Conservation (phyloP, 106 monocot species). For the Triglochin maritima region DNA sequence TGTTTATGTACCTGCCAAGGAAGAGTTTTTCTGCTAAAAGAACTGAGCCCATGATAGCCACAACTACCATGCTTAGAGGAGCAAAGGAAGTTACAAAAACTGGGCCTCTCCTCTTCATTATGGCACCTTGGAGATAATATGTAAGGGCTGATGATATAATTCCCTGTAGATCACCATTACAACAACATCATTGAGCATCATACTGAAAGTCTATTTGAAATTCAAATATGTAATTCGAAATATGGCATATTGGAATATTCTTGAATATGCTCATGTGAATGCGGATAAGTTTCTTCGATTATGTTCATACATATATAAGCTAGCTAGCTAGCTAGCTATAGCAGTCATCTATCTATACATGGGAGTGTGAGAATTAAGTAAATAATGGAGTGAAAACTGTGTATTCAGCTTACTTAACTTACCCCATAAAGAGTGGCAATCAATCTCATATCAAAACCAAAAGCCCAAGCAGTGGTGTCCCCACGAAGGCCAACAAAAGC, state of each 20-base stretch:
- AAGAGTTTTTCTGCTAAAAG: constrained; percentile 12
- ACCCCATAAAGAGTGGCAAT: constrained; percentile 16
- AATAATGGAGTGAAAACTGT: too few species aligned
- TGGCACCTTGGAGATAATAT: constrained; percentile 69
- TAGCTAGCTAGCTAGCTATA: too few species aligned
- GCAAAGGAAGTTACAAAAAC: constrained; percentile 67
- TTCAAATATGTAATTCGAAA: too few species aligned
- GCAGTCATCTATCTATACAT: too few species aligned
- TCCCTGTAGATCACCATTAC: constrained; percentile 17
- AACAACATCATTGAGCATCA: too few species aligned
- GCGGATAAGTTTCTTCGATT: too few species aligned
- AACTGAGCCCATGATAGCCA: constrained; percentile 75
- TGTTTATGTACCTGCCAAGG: too few species aligned
- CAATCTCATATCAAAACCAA: constrained; percentile 15
- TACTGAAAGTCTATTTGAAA: too few species aligned
- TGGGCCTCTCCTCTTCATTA: constrained; percentile 57
- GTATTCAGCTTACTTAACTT: neutral
- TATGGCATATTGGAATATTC: too few species aligned
- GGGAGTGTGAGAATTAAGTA: too few species aligned
- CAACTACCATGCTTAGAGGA: constrained; percentile 74
- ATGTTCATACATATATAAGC: too few species aligned
- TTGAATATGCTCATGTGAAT: too few species aligned
- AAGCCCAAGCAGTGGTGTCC: neutral
- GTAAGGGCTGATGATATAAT: constrained; percentile 65
- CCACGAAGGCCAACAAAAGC: constrained; percentile 10